Conservation (phyloP, 2,329 filamentous ascomycete species). For the Albophoma yamanashiensis region DNA sequence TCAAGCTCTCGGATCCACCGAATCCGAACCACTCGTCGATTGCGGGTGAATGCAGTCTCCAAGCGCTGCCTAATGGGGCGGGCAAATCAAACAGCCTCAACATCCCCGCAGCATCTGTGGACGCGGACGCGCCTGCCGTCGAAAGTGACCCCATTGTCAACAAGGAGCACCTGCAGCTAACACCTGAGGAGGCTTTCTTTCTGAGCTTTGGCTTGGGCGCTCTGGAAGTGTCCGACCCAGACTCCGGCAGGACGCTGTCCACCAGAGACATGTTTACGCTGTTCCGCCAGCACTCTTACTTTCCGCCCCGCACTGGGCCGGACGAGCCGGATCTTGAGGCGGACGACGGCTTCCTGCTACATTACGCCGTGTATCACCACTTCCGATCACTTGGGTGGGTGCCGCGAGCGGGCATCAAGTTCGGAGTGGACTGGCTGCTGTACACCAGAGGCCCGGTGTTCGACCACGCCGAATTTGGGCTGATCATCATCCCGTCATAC, state of each 20-base stretch:
- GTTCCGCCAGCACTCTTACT: constrained; percentile 60
- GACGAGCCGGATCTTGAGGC: constrained; percentile 40
- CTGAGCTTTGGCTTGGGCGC: constrained; percentile 70
- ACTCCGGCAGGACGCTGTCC: constrained; percentile 33
- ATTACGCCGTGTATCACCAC: constrained; percentile 89
- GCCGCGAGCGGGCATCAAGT: constrained; percentile 84
- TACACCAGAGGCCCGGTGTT: constrained; percentile 92
- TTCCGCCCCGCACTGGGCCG: constrained; percentile 41
- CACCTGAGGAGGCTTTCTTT: constrained; percentile 86
- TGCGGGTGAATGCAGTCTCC: constrained; percentile 10
- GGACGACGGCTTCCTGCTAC: constrained; percentile 75
- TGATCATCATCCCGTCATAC: constrained; percentile 78
- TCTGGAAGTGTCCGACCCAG: constrained; percentile 49
- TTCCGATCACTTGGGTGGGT: constrained; percentile 95
- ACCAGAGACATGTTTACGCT: constrained; percentile 50
- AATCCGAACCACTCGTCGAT: constrained; percentile 26
- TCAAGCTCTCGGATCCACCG: constrained; percentile 39
- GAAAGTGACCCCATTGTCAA: constrained; percentile 24
- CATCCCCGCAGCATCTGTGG: neutral
- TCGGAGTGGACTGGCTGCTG: constrained; percentile 87
- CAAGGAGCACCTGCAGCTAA: constrained; percentile 83
- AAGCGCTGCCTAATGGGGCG: constrained; percentile 7
- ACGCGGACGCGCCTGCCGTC: neutral
- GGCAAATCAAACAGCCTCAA: constrained; percentile 6
- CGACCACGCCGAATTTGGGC: constrained; percentile 85